Base-by-base conservation (phyloP, 768 basidiomycete species). In the Suillus occidentalis region DNA sequence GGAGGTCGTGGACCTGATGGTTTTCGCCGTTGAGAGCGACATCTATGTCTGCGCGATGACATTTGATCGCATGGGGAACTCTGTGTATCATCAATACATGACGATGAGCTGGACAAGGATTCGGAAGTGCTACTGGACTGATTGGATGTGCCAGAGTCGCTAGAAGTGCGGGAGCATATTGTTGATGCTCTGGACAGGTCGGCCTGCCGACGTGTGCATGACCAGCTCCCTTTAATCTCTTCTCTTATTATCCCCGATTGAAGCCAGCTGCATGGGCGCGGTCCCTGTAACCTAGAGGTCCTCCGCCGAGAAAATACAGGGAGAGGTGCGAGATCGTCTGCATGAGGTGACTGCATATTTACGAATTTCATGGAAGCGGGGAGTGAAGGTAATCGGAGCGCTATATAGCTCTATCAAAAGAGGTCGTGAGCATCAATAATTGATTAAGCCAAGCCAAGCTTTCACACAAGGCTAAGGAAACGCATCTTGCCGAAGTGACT, bases 1-100 rank as follows among this genome's bases (percentile, higher is more conserved):
- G 73, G 71, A 10, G 70, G 43, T 4, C 75, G 76, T 62, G 75
- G 75, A 4, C 75, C 75, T 4, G 25, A 61, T 8, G 75, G 75
- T 40, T 63, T 77, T 34, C 65, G 70, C 62, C 70, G 67, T 49
- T 60, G 68, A 53, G 64, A 14, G 43, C 56, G 66, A 42, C 22
- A 57, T 47, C 7, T 61, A 49, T 12, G 56, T 34, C 45, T 42
- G 22, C 37, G 62, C 52, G 39, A 36, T 25, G 36, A 49, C 13
- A 9, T 49, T 25, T 49, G 63, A 36, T 68, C 75, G 20, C 18
- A 43, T 42, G 63, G n/a, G 14, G 34, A 14, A 20, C 25, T 55
- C 6, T 45, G 36, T 56, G 50, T 45, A 60, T 61, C 60, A 37
- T 67, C 62, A 37, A 40, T 36, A 25, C 10, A 47, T 18, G 63